Conservation (phyloP, 768 basidiomycete genomes). For the Lactarius quietus region DNA sequence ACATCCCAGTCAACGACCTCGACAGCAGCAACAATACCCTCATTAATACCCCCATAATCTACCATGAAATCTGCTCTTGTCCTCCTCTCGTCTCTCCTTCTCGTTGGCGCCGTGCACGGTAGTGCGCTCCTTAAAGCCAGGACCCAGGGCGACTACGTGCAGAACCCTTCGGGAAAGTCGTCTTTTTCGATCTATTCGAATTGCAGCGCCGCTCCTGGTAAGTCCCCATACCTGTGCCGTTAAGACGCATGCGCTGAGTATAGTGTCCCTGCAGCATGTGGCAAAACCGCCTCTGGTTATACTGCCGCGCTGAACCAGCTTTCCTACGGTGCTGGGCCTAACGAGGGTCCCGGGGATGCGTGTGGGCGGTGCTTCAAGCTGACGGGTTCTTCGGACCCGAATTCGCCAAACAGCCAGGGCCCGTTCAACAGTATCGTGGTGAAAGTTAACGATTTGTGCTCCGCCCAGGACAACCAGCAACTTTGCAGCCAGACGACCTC, state of each 20-base stretch:
- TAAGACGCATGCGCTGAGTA: background rate
- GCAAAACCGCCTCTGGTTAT: slow-evolving; percentile 45
- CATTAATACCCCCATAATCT: too few relatives aligned
- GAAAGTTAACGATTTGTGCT: slow-evolving; percentile 46
- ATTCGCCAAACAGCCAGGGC: slow-evolving; percentile 47
- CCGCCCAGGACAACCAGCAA: slow-evolving; percentile 45
- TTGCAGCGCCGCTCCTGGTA: slow-evolving; percentile 50
- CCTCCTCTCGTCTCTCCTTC: background rate
- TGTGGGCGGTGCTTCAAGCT: slow-evolving; percentile 62
- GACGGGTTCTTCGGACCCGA: slow-evolving; percentile 49
- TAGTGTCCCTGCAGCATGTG: slow-evolving; percentile 43
- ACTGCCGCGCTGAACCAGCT: slow-evolving; percentile 58
- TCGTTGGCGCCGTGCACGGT: background rate
- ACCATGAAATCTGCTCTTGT: slow-evolving; percentile 2
- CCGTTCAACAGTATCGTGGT: slow-evolving; percentile 57
- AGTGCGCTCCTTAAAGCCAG: background rate
- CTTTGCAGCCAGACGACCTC: slow-evolving; percentile 52
- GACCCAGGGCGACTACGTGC: slow-evolving; percentile 51
- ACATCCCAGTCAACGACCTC: too few relatives aligned
- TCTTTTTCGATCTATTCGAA: slow-evolving; percentile 56
- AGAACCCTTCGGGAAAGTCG: slow-evolving; percentile 47
- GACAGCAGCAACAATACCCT: background rate
- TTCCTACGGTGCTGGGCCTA: slow-evolving; percentile 49
- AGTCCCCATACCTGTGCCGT: background rate
- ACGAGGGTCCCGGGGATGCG: slow-evolving; percentile 53